phyloP scores from a whole-genome alignment of 768 basidiomycete species.

The Grammothele lineata region DNA sequence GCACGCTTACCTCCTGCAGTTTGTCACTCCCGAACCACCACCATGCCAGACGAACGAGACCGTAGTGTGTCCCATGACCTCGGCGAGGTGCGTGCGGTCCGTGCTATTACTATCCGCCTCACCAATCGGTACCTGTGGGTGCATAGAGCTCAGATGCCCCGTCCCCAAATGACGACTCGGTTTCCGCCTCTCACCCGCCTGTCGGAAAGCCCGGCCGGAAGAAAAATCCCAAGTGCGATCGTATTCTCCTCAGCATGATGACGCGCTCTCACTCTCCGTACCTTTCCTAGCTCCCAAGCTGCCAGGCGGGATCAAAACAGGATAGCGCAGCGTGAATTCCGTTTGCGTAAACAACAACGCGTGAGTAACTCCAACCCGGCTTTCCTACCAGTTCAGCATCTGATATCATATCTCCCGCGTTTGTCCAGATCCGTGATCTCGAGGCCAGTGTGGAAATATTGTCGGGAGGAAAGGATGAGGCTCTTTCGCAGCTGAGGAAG shows the following conservation, averaged over 20 bases:
- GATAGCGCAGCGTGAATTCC: constrained; percentile 91
- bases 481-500: constrained; percentile 75
- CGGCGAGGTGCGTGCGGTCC: constrained; percentile 37
- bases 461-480: constrained; percentile 89
- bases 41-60: constrained; percentile 51
- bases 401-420: background rate
- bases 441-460: constrained; percentile 94
- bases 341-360: constrained; percentile 86
- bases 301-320: constrained; percentile 86
- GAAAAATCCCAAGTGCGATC: constrained; percentile 81
- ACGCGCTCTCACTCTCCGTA: constrained; percentile 25
- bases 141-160: constrained; percentile 65
- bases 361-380: constrained; percentile 38
- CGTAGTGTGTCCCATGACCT: constrained; percentile 64
- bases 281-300: constrained; percentile 66
- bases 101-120: too few species aligned
- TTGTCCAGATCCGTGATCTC: constrained; percentile 80
- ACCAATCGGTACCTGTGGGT: background rate
- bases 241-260: constrained; percentile 21
- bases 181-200: constrained; percentile 7
- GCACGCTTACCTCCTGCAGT: background rate
- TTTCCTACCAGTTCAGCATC: background rate
- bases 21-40: constrained; percentile 35
- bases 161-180: constrained; percentile 35
- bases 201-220: constrained; percentile 68